Conservation (phyloP, 2,329 filamentous ascomycete species). For the Paramyrothecium sp. region DNA sequence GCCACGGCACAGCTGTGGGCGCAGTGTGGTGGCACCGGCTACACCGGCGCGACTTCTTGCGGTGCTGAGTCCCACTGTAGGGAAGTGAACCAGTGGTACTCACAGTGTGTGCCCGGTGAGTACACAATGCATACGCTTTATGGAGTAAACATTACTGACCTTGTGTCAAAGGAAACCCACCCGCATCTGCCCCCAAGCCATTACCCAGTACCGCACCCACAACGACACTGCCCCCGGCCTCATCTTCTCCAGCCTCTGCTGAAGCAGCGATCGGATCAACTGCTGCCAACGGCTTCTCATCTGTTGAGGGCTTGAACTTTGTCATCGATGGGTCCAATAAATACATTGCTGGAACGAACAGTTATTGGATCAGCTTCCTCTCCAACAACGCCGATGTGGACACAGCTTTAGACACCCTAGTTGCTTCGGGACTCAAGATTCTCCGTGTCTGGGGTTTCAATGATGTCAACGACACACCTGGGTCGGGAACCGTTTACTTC, state of each 20-base stretch:
- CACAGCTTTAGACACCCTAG: constrained; percentile 44
- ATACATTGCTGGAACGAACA: constrained; percentile 54
- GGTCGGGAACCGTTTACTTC: constrained; percentile 42
- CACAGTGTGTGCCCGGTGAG: background rate
- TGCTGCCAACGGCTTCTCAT: background rate
- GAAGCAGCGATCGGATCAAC: background rate
- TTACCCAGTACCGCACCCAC: background rate
- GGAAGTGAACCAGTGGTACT: background rate
- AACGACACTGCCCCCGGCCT: background rate
- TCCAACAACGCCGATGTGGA: constrained; percentile 56
- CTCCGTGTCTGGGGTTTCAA: constrained; percentile 61
- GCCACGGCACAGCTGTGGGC: too few relatives aligned
- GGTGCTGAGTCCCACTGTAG: background rate
- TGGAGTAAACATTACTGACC: background rate
- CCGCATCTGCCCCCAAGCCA: background rate
- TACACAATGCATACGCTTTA: background rate
- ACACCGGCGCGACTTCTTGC: background rate
- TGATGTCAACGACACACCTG: constrained; percentile 44
- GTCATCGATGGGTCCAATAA: constrained; percentile 41
- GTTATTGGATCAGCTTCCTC: constrained; percentile 53
- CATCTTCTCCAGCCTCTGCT: background rate
- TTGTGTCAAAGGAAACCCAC: too few relatives aligned
- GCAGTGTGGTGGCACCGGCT: background rate
- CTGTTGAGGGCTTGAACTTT: constrained; percentile 27
- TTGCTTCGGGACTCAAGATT: constrained; percentile 51